phyloP scores from a whole-genome alignment of 257 asterid species.

The Voacanga thouarsii region DNA sequence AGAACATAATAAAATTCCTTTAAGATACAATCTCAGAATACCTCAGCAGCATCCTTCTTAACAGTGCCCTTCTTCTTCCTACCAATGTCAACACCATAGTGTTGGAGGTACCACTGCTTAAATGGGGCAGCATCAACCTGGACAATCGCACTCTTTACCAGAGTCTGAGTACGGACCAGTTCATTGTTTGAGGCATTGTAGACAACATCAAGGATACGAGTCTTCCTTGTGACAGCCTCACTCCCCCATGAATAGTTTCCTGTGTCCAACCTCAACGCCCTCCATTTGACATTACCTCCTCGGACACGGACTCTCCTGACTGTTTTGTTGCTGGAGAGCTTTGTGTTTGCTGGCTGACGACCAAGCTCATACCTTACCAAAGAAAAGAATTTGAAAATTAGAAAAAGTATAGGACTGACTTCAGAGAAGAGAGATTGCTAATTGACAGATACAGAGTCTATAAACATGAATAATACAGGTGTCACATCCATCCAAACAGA shows the following conservation, averaged over 20 bases:
- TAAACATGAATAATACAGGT: not conserved
- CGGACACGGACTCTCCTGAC: conserved; percentile 38
- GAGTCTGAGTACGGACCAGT: conserved; percentile 41
- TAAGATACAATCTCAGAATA: not conserved
- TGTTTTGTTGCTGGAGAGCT: conserved; percentile 39
- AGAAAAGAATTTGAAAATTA: not conserved
- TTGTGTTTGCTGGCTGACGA: conserved; percentile 43
- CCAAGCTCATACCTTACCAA: conserved; percentile 42
- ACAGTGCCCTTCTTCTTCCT: conserved; percentile 35
- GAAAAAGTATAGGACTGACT: not conserved
- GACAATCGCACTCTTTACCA: conserved; percentile 41
- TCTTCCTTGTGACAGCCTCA: conserved; percentile 40
- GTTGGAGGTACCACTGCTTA: conserved; percentile 44
- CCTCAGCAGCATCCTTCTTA: conserved; percentile 38
- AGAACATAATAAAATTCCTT: not conserved
- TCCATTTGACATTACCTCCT: conserved; percentile 48
- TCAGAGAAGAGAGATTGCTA: not conserved
- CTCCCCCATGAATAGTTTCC: conserved; percentile 49
- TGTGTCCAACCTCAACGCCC: conserved; percentile 43
- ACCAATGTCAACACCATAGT: conserved; percentile 42
- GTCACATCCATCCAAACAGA: not conserved
- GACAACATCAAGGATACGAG: conserved; percentile 42
- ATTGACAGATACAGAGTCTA: not conserved
- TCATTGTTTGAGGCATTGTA: conserved; percentile 43
- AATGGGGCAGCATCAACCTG: conserved; percentile 45